A percentile compares a stretch with the other conserved stretches of the same genome.
phyloP scores from a whole-genome alignment of 345 rosid species.

The Zanthoxylum bungeanum region DNA sequence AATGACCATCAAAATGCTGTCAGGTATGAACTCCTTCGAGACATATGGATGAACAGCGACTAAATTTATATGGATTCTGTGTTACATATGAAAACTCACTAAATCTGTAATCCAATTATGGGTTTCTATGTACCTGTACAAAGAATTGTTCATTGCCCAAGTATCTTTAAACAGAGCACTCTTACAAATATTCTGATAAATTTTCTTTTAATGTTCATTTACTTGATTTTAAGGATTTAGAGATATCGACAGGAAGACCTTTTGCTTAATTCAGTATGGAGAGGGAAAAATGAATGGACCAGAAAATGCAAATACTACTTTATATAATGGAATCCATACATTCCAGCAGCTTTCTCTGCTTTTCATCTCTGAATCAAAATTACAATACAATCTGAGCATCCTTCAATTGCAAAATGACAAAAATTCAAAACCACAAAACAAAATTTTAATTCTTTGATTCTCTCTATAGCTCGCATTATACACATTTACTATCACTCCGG shows the following conservation, averaged over 20 bases:
- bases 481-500: constrained; percentile 24
- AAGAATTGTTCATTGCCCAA: neutral
- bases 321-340: neutral
- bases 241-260: too few species aligned
- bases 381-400: constrained; percentile 6
- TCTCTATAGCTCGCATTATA: constrained; percentile 11
- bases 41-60: constrained; percentile 66
- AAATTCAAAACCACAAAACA: neutral
- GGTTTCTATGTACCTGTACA: neutral
- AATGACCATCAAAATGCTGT: constrained; percentile 27
- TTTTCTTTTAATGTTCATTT: neutral
- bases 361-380: constrained; percentile 16
- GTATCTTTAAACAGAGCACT: neutral
- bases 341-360: constrained; percentile 16
- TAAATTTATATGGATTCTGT: constrained; percentile 11
- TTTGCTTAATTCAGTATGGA: neutral
- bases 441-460: neutral
- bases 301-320: neutral
- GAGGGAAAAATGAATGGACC: too few species aligned
- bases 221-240: too few species aligned
- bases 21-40: constrained; percentile 79
- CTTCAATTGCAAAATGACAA: neutral
- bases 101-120: constrained; percentile 19
- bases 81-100: constrained; percentile 7
- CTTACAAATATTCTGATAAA: neutral